Base-by-base conservation (phyloP, 2,329 filamentous ascomycete species). In the Thermothelomyces thermophilus region DNA sequence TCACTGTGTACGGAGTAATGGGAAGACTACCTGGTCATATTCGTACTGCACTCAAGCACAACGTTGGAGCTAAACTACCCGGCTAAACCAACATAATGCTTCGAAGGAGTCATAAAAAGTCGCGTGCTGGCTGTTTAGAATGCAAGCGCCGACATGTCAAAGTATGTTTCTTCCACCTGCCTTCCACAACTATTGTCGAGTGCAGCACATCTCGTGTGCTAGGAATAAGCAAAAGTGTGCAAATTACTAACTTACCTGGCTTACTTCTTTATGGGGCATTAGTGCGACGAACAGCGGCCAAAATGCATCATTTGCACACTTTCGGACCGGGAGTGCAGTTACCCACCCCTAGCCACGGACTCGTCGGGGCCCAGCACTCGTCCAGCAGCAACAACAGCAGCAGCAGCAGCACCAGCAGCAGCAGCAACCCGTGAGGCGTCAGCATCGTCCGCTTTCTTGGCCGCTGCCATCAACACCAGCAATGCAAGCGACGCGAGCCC, bases 221-320 rank as follows among this genome's bases (percentile, higher is more conserved):
- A 26, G 24, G 9, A 26, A 41, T 14, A 6, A 11, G 17, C 4
- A 10, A 43, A 34, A n/a, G 1, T 7, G 19, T 19, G 3, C 17
- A 7, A 9, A 2, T 10, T 19, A 2, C 6, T 19, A 34, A 30
- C 48, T 50, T 24, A 46, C 19, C 2, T 10, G 30, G 20, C 37
- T n/a, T 11, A 10, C n/a, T n/a, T 13, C 30, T 20, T 34, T 4
- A 16, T 28, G 14, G 11, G n/a, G 8, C 2, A 34, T 13, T 11
- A 52, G 42, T 48, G 44, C 26, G 63, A 65, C 44, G 63, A 65
- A 43, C 54, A 60, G 26, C 55, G 62, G 9, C 63, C 63, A 11
- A 52, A 51, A 30, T 65, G 63, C 42, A 56, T 59, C 36, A 62
- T 63, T 28, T 64, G 63, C 47, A 62, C 58, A 2, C 56, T 62